Conservation (phyloP, 2,329 filamentous ascomycete genomes). For the Aspergillus fijiensis region DNA sequence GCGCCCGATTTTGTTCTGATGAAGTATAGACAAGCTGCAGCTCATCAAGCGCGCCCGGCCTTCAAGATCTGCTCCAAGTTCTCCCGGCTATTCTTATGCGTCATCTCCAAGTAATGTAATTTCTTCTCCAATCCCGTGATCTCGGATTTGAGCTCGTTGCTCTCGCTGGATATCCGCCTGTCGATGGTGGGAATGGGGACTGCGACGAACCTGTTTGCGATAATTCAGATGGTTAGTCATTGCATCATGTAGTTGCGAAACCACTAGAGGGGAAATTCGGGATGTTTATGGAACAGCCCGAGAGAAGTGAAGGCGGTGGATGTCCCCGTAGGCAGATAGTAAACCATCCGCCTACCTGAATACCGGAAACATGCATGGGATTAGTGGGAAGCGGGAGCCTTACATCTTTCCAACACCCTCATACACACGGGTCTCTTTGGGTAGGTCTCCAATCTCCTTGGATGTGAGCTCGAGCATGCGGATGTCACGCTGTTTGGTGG, state of each 20-base stretch:
- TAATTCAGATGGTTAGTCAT: too few relatives aligned
- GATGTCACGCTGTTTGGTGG: slow-evolving; percentile 81
- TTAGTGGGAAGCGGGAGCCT: slow-evolving; percentile 33
- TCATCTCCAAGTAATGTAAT: slow-evolving; percentile 89
- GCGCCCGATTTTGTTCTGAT: not conserved
- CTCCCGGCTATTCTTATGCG: slow-evolving; percentile 87
- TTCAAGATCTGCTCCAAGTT: slow-evolving; percentile 87
- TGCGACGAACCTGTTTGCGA: slow-evolving; percentile 72
- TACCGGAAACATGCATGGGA: too few relatives aligned
- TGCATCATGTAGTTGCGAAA: too few relatives aligned
- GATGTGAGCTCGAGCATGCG: slow-evolving; percentile 85
- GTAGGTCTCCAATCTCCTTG: slow-evolving; percentile 75
- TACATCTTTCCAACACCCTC: slow-evolving; percentile 98
- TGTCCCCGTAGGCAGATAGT: not conserved
- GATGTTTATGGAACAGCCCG: not conserved
- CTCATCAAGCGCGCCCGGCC: slow-evolving; percentile 42
- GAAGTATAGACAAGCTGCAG: not conserved
- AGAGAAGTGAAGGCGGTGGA: not conserved
- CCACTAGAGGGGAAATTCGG: not conserved
- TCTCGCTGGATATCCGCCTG: slow-evolving; percentile 72
- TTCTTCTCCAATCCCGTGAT: slow-evolving; percentile 82
- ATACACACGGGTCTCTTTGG: slow-evolving; percentile 76
- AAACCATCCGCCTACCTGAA: not conserved
- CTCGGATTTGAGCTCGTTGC: slow-evolving; percentile 72
- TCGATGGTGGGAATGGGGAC: slow-evolving; percentile 72